Evolutionary conservation across 371 early-diverging fungal species (phyloP).

Genomic region (Haplosporangium sp.): DNA sequence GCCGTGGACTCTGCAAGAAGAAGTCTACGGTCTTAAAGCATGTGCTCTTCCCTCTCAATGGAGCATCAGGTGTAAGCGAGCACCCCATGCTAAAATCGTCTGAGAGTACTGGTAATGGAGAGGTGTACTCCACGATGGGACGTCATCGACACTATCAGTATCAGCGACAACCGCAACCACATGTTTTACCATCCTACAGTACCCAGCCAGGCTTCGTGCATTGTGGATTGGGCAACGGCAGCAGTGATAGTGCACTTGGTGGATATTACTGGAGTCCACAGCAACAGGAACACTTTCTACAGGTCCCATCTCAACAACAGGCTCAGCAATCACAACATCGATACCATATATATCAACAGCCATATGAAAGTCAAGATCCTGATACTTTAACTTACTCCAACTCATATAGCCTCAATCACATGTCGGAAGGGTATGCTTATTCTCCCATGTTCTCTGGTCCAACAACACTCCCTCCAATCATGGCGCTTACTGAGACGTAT

Average conservation of each 20-base stretch:
- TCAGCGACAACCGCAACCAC: not conserved
- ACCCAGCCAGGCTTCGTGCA: not conserved
- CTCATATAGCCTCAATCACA: not conserved
- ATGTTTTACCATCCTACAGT: not conserved
- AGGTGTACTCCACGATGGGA: not conserved
- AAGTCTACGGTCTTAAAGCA: not conserved
- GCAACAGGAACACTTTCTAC: not conserved
- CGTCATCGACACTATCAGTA: not conserved
- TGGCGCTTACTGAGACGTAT: not conserved
- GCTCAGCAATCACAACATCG: not conserved
- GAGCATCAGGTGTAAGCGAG: not conserved
- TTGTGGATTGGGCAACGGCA: not conserved
- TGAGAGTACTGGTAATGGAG: not conserved
- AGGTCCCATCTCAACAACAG: not conserved
- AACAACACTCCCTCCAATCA: too few species aligned
- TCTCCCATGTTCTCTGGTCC: not conserved
- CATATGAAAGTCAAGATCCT: not conserved
- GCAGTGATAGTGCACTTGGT: not conserved
- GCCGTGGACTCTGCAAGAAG: conserved; percentile 14
- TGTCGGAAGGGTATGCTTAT: not conserved
- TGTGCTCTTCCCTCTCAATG: not conserved
- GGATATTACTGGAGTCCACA: not conserved
- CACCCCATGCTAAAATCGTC: not conserved
- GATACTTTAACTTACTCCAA: not conserved
- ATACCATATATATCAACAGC: not conserved